Percentiles rank a stretch among this genome's conserved stretches.
Evolutionary conservation across 148 eudicot species (phyloP).

Genomic region (Amaranthus cruentus): DNA sequence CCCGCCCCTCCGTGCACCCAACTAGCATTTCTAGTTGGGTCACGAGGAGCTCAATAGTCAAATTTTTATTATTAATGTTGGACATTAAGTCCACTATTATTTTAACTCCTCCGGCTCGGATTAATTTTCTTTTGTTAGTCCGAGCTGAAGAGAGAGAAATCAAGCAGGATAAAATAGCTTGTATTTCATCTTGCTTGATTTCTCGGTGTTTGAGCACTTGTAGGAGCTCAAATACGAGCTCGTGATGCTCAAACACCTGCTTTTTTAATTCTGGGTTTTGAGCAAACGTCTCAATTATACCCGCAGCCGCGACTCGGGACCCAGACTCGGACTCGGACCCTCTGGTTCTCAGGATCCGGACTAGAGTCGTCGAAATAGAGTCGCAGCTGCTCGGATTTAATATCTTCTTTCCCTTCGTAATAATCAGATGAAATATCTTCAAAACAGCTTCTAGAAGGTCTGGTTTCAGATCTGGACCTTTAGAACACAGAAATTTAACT

Average conservation of each 20-base stretch:
- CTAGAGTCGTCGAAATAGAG: slow-evolving; percentile 1
- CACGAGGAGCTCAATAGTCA: slow-evolving; percentile 28
- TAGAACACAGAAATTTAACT: slow-evolving; percentile 7
- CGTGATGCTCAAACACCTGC: slow-evolving; percentile 25
- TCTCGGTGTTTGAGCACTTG: neutral
- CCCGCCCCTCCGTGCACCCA: slow-evolving; percentile 57
- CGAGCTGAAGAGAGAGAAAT: slow-evolving; percentile 29
- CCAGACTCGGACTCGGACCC: slow-evolving; percentile 1
- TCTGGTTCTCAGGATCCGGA: slow-evolving; percentile 24
- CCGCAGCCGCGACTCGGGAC: slow-evolving; percentile 24
- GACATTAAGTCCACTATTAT: neutral
- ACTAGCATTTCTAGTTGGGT: slow-evolving; percentile 42
- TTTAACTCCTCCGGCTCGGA: slow-evolving; percentile 37
- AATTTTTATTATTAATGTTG: neutral
- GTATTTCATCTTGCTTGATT: neutral
- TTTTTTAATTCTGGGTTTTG: slow-evolving; percentile 24
- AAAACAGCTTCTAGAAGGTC: slow-evolving; percentile 32
- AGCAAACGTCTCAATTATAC: slow-evolving; percentile 28
- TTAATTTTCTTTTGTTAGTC: slow-evolving; percentile 32
- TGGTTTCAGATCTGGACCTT: slow-evolving; percentile 13
- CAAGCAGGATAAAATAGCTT: slow-evolving; percentile 23
- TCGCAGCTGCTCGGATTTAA: neutral
- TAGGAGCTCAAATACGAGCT: slow-evolving; percentile 10
- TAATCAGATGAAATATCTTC: slow-evolving; percentile 27
- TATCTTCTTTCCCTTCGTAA: neutral